Percentiles rank a stretch among this genome's conserved stretches.
Conservation (phyloP, 2,329 filamentous ascomycete species). For the Fusarium sp. region DNA sequence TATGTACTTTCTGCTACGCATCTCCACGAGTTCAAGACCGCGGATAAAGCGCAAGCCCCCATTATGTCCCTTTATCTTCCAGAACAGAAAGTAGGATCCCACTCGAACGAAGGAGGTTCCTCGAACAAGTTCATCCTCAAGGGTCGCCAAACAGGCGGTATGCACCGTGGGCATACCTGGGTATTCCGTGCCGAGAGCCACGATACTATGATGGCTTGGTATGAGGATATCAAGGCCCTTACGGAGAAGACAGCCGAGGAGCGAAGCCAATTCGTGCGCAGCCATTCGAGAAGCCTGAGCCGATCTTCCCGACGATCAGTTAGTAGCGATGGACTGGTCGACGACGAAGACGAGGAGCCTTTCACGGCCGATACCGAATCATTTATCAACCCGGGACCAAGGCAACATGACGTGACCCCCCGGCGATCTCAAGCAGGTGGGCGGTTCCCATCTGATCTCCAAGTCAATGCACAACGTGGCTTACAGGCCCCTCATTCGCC, state of each 20-base stretch:
- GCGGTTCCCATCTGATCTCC: slow-evolving; percentile 94
- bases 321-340: slow-evolving; percentile 82
- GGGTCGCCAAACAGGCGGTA: slow-evolving; percentile 89
- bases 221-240: slow-evolving; percentile 88
- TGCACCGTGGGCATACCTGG: slow-evolving; percentile 86
- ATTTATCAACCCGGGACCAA: slow-evolving; percentile 59
- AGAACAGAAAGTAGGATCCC: slow-evolving; percentile 94
- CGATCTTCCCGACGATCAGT: slow-evolving; percentile 69
- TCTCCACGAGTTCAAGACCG: slow-evolving; percentile 98
- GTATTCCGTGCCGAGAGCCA: slow-evolving; percentile 78
- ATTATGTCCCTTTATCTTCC: slow-evolving; percentile 96
- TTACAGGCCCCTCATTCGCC: slow-evolving; percentile 83
- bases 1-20: slow-evolving; percentile 97
- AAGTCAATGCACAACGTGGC: slow-evolving; percentile 81
- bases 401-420: slow-evolving; percentile 62
- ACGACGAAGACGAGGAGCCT: slow-evolving; percentile 75
- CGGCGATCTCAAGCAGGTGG: slow-evolving; percentile 90
- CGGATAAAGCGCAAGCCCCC: slow-evolving; percentile 88
- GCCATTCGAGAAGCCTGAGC: slow-evolving; percentile 82
- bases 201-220: slow-evolving; percentile 98
- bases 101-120: slow-evolving; percentile 82
- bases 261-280: slow-evolving; percentile 85
- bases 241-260: slow-evolving; percentile 91
- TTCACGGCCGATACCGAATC: slow-evolving; percentile 65
- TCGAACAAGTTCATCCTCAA: slow-evolving; percentile 99